Evolutionary conservation across 2,329 filamentous ascomycete species (phyloP), one percentile per base, ranked within the genome.

Genomic region (Ophiocordyceps sinensis): DNA sequence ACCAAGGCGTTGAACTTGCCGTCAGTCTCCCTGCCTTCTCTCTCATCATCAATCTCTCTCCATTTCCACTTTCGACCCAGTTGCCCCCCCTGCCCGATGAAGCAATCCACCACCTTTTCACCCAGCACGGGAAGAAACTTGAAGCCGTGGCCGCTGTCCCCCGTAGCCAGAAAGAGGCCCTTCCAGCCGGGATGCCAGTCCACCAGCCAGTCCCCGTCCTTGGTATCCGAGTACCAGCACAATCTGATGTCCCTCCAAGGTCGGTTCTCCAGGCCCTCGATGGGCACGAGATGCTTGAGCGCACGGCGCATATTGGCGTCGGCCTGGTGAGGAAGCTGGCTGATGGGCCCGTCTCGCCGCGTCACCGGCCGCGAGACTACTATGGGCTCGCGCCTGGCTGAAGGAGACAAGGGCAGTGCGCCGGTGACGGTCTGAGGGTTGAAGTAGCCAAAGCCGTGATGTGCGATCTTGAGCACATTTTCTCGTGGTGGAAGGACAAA

Each of bases 201-300:
- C 45, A 85, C 68, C 41, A 86, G 67, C 63, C 83, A 86, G 53
- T 86, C 77, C 19, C 75, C 81, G 15, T 74, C 75, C 8, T 75
- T 68, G 50, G 82, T 86, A 61, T 86, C 82, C 5, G 76, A 77
- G 56, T 86, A 86, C 82, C 82, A 86, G 62, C 82, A 86, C 41
- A 85, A 61, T 21, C 79, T 67, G 2, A 76, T 80, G 41, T 66
- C 64, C 43, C 62, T 61, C 62, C 83, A 85, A 2, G 75, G 72
- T 23, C 81, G 66, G 21, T 70, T 65, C 39, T 66, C 67, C 15
- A 84, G 65, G 10, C 66, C 65, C 7, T 61, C 61, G 45, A 68
- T 53, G 1, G 82, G 77, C 5, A 84, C 64, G 50, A 83, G 70
- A 44, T 76, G 67, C 12, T 60, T 64, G 23, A 88, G 61, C 2